These are phyloP conservation scores for Trichoderma arundinaceum DNA, from an alignment of 2,329 filamentous ascomycete genomes.

Conservation along the genomic window DNA sequence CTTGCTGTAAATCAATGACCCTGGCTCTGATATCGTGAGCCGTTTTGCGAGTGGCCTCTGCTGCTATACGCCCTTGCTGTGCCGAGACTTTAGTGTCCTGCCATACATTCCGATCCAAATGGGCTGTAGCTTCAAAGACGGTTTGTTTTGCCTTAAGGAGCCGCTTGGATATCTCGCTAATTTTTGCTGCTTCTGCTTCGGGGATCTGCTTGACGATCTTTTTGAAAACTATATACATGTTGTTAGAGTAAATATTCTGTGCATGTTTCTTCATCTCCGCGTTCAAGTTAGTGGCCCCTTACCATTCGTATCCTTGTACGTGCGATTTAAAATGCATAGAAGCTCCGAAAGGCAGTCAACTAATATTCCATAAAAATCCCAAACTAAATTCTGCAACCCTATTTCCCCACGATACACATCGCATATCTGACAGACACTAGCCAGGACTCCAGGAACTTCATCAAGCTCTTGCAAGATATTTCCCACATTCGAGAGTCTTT, in stretches of 20 bases:
- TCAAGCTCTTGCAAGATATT: slow-evolving; percentile 24
- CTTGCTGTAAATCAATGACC: slow-evolving; percentile 4
- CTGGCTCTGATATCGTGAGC: slow-evolving; percentile 19
- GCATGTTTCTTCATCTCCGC: neutral
- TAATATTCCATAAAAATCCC: slow-evolving; percentile 24
- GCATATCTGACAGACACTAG: slow-evolving; percentile 24
- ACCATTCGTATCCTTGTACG: slow-evolving; percentile 4
- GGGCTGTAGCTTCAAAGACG: slow-evolving; percentile 24
- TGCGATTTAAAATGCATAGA: slow-evolving; percentile 4
- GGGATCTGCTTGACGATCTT: slow-evolving; percentile 18
- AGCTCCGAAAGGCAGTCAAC: slow-evolving; percentile 21
- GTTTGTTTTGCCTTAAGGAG: slow-evolving; percentile 4
- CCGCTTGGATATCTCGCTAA: slow-evolving; percentile 13
- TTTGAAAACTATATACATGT: slow-evolving; percentile 9
- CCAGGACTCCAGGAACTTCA: slow-evolving; percentile 8
- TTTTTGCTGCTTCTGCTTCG: slow-evolving; percentile 13
- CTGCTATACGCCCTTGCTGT: slow-evolving; percentile 8
- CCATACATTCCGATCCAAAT: slow-evolving; percentile 22
- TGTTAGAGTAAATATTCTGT: neutral
- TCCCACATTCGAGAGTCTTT: slow-evolving; percentile 23
- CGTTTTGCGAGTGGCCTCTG: slow-evolving; percentile 21
- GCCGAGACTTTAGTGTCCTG: slow-evolving; percentile 18
- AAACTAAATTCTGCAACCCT: slow-evolving; percentile 13
- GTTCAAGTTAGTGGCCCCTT: neutral
- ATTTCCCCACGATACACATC: slow-evolving; percentile 9